These are phyloP conservation scores for Emericellopsis cladophorae DNA, from an alignment of 2,329 filamentous ascomycete genomes.

Conservation along the genomic window DNA sequence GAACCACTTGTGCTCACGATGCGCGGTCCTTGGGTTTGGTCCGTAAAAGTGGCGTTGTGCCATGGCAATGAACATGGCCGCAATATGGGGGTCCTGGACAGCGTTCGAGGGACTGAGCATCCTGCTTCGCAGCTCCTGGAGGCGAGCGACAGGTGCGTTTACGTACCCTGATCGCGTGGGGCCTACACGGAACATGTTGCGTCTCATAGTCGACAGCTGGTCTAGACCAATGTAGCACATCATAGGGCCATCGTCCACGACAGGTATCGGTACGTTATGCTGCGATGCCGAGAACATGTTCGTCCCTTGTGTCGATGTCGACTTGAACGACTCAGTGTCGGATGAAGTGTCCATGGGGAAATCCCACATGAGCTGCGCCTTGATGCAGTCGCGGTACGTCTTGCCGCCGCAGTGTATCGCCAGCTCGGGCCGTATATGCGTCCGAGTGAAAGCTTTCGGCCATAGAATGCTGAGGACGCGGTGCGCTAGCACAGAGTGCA, in stretches of 20 bases:
- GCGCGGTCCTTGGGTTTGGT: no score
- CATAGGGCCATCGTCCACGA: constrained; percentile 17
- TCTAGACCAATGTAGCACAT: constrained; percentile 33
- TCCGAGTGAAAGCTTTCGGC: constrained; percentile 18
- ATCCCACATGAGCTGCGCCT: constrained; percentile 37
- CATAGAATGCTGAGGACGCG: constrained; percentile 29
- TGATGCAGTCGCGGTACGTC: constrained; percentile 30
- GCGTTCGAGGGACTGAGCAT: constrained; percentile 30
- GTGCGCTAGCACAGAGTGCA: constrained; percentile 4
- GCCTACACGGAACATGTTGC: constrained; percentile 31
- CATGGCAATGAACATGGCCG: constrained; percentile 41
- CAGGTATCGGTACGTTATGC: constrained; percentile 8
- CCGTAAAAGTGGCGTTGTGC: constrained; percentile 41
- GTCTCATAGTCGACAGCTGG: constrained; percentile 31
- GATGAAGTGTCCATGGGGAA: constrained; percentile 8
- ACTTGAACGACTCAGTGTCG: constrained; percentile 14
- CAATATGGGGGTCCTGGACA: constrained; percentile 39
- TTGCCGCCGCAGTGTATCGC: constrained; percentile 35
- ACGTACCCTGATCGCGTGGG: constrained; percentile 27
- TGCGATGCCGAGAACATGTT: constrained; percentile 13
- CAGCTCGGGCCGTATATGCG: constrained; percentile 24
- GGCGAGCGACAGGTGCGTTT: constrained; percentile 26
- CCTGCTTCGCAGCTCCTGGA: constrained; percentile 34
- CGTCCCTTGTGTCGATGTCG: constrained; percentile 21
- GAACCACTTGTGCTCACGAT: no score